Conservation (phyloP, 2,329 filamentous ascomycete species). For the Fusarium citri region DNA sequence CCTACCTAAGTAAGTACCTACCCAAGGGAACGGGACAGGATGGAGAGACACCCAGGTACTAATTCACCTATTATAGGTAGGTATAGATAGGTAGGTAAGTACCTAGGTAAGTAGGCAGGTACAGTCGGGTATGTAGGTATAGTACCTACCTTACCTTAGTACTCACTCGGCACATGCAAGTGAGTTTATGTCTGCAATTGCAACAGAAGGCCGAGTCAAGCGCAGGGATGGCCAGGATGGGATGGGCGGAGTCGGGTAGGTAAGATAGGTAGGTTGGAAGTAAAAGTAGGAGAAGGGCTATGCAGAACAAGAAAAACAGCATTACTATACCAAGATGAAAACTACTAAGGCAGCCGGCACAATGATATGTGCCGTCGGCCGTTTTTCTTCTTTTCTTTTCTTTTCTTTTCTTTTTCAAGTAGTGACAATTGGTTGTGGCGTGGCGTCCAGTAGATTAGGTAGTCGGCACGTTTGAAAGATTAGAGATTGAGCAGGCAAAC, state of each 20-base stretch:
- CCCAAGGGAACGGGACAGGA: not conserved
- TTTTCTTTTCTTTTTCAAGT: not conserved
- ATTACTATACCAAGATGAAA: not conserved
- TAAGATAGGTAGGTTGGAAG: not conserved
- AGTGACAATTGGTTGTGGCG: not conserved
- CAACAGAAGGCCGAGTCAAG: constrained; percentile 26
- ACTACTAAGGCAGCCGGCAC: not conserved
- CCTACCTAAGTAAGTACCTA: not conserved
- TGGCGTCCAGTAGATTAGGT: not conserved
- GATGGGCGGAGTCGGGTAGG: constrained; percentile 21
- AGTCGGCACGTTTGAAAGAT: constrained; percentile 8
- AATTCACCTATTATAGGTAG: not conserved
- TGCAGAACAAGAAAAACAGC: not conserved
- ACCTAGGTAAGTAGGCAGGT: constrained; percentile 12
- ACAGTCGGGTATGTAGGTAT: not conserved
- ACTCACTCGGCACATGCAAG: constrained; percentile 36
- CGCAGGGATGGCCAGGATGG: constrained; percentile 11
- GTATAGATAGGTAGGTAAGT: constrained; percentile 12
- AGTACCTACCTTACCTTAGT: not conserved
- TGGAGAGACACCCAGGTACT: not conserved
- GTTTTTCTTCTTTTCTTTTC: constrained; percentile 3
- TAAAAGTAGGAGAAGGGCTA: not conserved
- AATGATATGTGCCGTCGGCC: not conserved
- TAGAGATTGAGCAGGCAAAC: constrained; percentile 4
- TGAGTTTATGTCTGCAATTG: constrained; percentile 20